Evolutionary conservation across 768 basidiomycete genomes (phyloP), one percentile per base, ranked within the genome.

Genomic region (Psilocybe cyanescens): DNA sequence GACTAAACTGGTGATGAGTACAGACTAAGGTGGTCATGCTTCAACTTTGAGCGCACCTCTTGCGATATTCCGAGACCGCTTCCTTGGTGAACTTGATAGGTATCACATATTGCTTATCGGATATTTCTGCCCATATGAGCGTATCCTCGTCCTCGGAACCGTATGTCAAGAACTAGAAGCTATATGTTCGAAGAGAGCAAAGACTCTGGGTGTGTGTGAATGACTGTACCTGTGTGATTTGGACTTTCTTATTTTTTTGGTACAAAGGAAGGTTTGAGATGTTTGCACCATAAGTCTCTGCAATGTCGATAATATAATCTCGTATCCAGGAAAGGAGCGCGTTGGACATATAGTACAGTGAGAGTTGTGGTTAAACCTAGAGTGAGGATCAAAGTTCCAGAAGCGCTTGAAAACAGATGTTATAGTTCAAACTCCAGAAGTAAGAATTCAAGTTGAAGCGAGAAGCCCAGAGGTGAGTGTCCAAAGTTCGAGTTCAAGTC

Each of bases 111-210:
- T 74, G 61, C 67, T 83, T 86, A 71, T 92, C 90, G 1, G 89
- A 90, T 12, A 86, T 70, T 48, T 75, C 73, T 1, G 83, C 89
- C 90, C 90, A 92, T 16, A 90, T 68, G 17, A 71, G 70, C n/a
- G 78, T 75, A 47, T 80, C 76, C 37, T 79, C 68, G 4, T 68
- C 66, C 17, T 73, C 67, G 37, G 68, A 62, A 4, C 78, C 78
- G 63, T 76, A 84, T 6, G 86, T 86, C 28, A 90, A 71, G 64
- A 89, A 85, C 89, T 91, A 60, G 31, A 37, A 56, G 41, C 47
- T 19, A 45, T 49, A 57, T 8, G 16, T 48, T 47, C 33, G 31
- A 19, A 9, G 12, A 28, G 16, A 47, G 51, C 30, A 47, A 24
- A 41, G 74, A 49, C 51, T n/a, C 11, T 7, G 17, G 9, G 2